Evolutionary conservation across 345 rosid genomes (phyloP).

Genomic region (Microthlaspi erraticum): DNA sequence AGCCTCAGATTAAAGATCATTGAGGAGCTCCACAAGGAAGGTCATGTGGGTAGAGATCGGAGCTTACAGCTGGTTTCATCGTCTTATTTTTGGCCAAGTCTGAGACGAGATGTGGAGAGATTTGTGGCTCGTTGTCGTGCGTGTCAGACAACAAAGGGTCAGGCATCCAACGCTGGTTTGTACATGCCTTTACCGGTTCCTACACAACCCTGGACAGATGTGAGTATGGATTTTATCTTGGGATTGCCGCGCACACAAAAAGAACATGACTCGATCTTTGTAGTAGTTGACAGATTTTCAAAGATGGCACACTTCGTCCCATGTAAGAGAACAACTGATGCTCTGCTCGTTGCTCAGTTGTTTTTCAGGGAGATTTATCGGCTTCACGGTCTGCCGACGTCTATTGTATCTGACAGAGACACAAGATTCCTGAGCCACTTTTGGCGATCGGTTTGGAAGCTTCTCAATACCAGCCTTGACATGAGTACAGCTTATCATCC

Average conservation of each 20-base stretch:
- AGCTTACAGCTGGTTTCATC: accelerated
- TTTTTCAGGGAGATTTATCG: background rate
- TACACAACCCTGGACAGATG: background rate
- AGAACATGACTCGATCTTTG: background rate
- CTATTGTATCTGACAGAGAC: no score
- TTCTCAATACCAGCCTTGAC: no score
- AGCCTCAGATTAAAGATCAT: background rate
- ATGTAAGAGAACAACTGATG: background rate
- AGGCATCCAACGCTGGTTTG: background rate
- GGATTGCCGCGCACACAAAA: background rate
- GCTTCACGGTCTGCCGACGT: no score
- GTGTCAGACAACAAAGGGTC: background rate
- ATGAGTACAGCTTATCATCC: no score
- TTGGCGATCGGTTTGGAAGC: no score
- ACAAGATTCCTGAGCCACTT: no score
- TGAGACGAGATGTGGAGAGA: background rate
- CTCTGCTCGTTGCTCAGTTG: background rate
- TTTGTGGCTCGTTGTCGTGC: background rate
- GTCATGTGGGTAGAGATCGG: background rate
- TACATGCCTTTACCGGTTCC: background rate
- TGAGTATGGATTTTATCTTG: background rate
- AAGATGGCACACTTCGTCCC: background rate
- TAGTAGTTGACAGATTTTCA: background rate
- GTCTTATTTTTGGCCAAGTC: background rate
- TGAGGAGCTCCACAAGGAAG: background rate